Conservation (phyloP, 345 rosid genomes). For the Combretum micranthum region DNA sequence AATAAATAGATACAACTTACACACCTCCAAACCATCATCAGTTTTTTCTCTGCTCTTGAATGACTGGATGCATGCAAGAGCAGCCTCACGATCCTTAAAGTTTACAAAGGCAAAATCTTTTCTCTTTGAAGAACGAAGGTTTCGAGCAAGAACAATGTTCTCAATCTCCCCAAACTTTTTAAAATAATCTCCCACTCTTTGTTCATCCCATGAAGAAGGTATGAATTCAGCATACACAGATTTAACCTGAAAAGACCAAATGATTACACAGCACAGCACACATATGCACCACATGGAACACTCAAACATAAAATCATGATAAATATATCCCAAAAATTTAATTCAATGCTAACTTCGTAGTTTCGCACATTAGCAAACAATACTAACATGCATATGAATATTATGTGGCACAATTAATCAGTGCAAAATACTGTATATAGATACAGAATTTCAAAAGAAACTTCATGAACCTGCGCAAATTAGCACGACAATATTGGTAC, state of each 20-base stretch:
- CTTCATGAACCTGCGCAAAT: too few relatives aligned
- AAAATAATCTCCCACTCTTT: conserved; percentile 18
- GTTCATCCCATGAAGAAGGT: conserved; percentile 27
- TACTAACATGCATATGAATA: too few relatives aligned
- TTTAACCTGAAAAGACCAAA: conserved; percentile 18
- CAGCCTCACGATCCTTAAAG: conserved; percentile 19
- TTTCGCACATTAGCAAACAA: too few relatives aligned
- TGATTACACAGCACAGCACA: background rate
- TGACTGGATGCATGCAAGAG: conserved; percentile 21
- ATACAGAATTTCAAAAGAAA: too few relatives aligned
- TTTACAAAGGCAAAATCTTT: conserved; percentile 28
- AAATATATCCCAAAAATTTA: too few relatives aligned
- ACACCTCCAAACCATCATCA: conserved; percentile 18
- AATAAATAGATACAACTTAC: background rate
- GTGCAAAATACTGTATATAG: too few relatives aligned
- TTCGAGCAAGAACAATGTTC: conserved; percentile 21
- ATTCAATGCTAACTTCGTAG: too few relatives aligned
- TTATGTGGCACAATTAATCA: too few relatives aligned
- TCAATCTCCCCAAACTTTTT: conserved; percentile 29
- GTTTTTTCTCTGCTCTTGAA: conserved; percentile 6
- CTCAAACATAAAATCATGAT: too few relatives aligned
- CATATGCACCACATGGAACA: too few relatives aligned
- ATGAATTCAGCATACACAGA: conserved; percentile 26
- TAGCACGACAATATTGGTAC: too few relatives aligned
- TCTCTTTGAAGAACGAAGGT: conserved; percentile 24